A percentile compares a stretch with the other conserved stretches of the same genome.
Evolutionary conservation across 805 yeast species (phyloP).

Genomic region (Ogataea sp.): DNA sequence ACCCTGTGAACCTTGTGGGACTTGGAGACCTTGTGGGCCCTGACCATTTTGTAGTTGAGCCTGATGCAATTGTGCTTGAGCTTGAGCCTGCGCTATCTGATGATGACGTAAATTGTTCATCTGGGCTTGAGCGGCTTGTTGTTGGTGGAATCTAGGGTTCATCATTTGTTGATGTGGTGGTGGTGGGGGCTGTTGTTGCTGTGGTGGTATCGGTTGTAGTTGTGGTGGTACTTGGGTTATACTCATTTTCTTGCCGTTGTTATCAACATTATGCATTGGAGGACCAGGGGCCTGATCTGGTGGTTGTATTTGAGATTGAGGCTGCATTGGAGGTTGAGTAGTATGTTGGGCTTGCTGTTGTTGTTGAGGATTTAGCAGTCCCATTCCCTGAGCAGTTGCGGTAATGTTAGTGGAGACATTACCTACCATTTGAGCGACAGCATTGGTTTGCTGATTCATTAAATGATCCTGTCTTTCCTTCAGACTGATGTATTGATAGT

Average conservation of each 20-base stretch:
- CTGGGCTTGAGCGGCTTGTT: slow-evolving; percentile 18
- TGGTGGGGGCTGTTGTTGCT: slow-evolving; percentile 8
- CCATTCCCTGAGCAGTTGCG: slow-evolving; percentile 7
- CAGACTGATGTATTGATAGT: slow-evolving; percentile 54
- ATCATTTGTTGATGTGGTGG: slow-evolving; percentile 8
- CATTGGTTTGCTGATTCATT: slow-evolving; percentile 19
- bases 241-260: slow-evolving; percentile 1
- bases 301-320: slow-evolving; percentile 8
- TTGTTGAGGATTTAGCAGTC: slow-evolving; percentile 2
- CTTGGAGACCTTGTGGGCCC: slow-evolving; percentile 10
- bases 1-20: slow-evolving; percentile 6
- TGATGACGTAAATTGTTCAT: slow-evolving; percentile 13
- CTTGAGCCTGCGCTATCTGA: slow-evolving; percentile 10
- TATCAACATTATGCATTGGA: not conserved
- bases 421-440: slow-evolving; percentile 10
- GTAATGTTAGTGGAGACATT: slow-evolving; percentile 11
- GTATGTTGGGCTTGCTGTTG: not conserved
- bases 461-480: slow-evolving; percentile 53
- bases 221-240: slow-evolving; percentile 4
- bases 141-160: not conserved
- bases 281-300: slow-evolving; percentile 5
- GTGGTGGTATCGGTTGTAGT: slow-evolving; percentile 10
- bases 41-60: slow-evolving; percentile 7
- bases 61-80: slow-evolving; percentile 13
- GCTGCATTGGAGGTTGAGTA: slow-evolving; percentile 1